Conservation (phyloP, 108 stramenopile genomes). For the Nitzschia putrida region DNA sequence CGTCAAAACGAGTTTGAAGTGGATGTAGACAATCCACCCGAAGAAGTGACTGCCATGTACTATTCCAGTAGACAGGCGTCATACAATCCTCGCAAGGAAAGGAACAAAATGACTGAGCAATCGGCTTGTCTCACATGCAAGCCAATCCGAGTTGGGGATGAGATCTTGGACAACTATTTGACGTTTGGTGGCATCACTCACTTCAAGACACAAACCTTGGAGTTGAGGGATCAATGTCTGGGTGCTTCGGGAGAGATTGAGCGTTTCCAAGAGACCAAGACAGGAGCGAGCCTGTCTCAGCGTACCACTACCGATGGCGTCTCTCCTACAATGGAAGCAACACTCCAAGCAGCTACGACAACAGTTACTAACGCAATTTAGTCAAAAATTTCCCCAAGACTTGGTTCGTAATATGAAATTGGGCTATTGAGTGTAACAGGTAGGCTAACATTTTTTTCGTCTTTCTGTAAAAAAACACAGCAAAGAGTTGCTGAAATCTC, state of each 20-base stretch:
- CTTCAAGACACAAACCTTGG: background rate
- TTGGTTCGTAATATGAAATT: too few species aligned
- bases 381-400: too few species aligned
- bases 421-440: too few species aligned
- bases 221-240: background rate
- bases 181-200: background rate
- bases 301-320: too few species aligned
- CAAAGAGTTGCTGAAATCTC: too few species aligned
- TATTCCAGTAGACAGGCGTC: background rate
- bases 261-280: background rate
- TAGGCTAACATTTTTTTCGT: too few species aligned
- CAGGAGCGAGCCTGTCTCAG: too few species aligned
- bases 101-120: background rate
- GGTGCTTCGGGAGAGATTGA: background rate
- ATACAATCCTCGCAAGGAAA: background rate
- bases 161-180: background rate
- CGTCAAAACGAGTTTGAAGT: slow-evolving; percentile 2
- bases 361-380: too few species aligned
- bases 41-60: background rate
- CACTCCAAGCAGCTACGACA: too few species aligned
- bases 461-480: too few species aligned
- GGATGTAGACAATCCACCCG: background rate
- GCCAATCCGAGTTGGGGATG: background rate
- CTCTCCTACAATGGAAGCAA: too few species aligned
- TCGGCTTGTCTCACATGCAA: background rate